Conservation (phyloP, 208 protist genomes). For the Crithidia expoeki region DNA sequence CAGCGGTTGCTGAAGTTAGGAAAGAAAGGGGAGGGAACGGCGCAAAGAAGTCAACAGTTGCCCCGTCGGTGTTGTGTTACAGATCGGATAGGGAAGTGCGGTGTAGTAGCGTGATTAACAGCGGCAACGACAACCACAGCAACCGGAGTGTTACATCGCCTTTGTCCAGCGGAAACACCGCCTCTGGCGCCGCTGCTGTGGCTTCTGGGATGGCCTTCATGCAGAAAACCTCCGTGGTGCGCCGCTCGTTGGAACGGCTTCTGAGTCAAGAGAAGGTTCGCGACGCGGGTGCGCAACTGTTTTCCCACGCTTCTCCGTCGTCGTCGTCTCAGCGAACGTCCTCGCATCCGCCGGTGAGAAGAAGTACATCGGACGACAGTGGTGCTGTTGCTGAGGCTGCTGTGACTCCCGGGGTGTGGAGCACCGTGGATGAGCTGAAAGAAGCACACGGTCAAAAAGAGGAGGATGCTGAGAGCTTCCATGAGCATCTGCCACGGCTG, state of each 20-base stretch:
- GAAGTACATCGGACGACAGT: neutral
- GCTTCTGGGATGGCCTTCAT: neutral
- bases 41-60: neutral
- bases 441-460: neutral
- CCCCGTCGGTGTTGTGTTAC: neutral
- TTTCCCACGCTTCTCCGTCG: neutral
- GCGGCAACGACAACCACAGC: neutral
- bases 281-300: neutral
- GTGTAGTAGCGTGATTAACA: neutral
- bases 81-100: neutral
- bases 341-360: neutral
- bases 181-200: neutral
- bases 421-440: constrained; percentile 3
- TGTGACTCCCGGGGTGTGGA: neutral
- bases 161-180: neutral
- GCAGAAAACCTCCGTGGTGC: neutral
- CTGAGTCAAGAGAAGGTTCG: neutral
- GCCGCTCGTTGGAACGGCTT: neutral
- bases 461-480: neutral
- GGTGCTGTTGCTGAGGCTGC: neutral
- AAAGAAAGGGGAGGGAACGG: neutral
- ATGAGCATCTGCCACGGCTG: neutral
- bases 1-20: neutral
- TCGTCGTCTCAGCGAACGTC: neutral
- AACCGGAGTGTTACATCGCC: neutral